Evolutionary conservation across 352 stramenopile species (phyloP), one percentile per base, ranked within the genome.

Genomic region (Phytophthora palmivora): DNA sequence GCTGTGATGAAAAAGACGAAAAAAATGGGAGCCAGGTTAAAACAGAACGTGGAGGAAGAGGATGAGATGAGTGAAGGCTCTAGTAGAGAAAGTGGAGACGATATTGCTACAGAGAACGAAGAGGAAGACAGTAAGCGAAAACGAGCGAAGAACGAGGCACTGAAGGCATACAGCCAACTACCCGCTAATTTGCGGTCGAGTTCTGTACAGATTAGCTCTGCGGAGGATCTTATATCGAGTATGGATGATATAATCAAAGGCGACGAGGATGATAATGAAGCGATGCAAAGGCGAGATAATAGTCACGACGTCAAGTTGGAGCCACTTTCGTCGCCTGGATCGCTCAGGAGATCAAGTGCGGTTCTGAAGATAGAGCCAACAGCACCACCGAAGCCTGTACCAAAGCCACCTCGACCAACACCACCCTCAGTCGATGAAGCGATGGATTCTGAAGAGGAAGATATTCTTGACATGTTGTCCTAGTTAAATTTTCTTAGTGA

Each of bases 391-490:
- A 55, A 57, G 18, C 4, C 21, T 34, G 46, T 16, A 18, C 14
- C 26, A 26, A 69, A 53, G 37, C 42, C 34, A 11, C 10, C 30
- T 28, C 22, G 28, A 2, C n/a, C 32, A 30, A n/a, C 56, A 38
- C 43, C 52, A 50, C 46, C 46, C 6, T 16, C n/a, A 12, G 56
- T 54, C 12, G 67, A 73, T 15, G 50, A 60, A 48, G 2, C 62
- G 6, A 56, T 78, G 16, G 53, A 82, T 22, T 84, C 70, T 9
- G 75, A 82, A 15, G 76, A 87, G 54, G 79, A 87, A 52, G 77
- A 87, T 36, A 76, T 89, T 21, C 47, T 87, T n/a, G 70, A 85
- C 49, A 84, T 87, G 63, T 39, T 87, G 34, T 65, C 45, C 21
- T 53, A 42, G 37, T 6, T 21, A 43, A n/a, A 19, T 43, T 43